phyloP scores from a whole-genome alignment of 1,284 basidiomycete genomes.

The Rhizoctonia solani region DNA sequence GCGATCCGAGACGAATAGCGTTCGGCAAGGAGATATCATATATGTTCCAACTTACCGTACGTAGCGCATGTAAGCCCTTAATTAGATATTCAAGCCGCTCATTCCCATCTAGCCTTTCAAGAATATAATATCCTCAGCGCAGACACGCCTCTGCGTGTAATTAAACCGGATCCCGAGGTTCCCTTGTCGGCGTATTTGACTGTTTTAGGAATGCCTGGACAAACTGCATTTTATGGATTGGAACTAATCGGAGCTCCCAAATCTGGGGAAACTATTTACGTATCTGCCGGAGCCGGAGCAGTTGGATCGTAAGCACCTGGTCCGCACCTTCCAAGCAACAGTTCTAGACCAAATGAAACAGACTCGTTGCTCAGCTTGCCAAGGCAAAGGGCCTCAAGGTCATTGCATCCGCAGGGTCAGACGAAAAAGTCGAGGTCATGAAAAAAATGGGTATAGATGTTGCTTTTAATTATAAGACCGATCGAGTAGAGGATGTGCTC shows the following conservation, averaged over 20 bases:
- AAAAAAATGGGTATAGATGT: slow-evolving; percentile 48
- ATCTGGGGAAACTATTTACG: slow-evolving; percentile 59
- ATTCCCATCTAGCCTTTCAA: slow-evolving; percentile 1
- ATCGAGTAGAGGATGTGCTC: slow-evolving; percentile 48
- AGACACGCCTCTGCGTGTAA: slow-evolving; percentile 35
- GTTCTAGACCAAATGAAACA: slow-evolving; percentile 4
- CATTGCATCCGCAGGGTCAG: slow-evolving; percentile 49
- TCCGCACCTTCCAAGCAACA: neutral
- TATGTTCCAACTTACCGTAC: slow-evolving; percentile 5
- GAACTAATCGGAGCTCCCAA: slow-evolving; percentile 50
- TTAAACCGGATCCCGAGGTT: slow-evolving; percentile 44
- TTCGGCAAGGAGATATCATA: slow-evolving; percentile 49
- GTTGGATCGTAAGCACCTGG: slow-evolving; percentile 51
- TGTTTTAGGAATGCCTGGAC: slow-evolving; percentile 52
- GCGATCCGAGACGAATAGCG: slow-evolving; percentile 49
- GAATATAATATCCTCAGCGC: slow-evolving; percentile 38
- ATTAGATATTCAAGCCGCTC: neutral
- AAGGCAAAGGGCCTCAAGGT: slow-evolving; percentile 49
- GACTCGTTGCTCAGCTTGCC: slow-evolving; percentile 48
- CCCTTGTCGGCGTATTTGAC: slow-evolving; percentile 56
- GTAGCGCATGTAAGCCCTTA: neutral
- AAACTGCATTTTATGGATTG: slow-evolving; percentile 47
- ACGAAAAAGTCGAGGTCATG: slow-evolving; percentile 50
- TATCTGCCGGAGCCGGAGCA: slow-evolving; percentile 58
- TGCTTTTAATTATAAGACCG: slow-evolving; percentile 49